Percentiles rank a stretch among this genome's conserved stretches.
Evolutionary conservation across 257 asterid species (phyloP).

Genomic region (Penstemon barbatus): DNA sequence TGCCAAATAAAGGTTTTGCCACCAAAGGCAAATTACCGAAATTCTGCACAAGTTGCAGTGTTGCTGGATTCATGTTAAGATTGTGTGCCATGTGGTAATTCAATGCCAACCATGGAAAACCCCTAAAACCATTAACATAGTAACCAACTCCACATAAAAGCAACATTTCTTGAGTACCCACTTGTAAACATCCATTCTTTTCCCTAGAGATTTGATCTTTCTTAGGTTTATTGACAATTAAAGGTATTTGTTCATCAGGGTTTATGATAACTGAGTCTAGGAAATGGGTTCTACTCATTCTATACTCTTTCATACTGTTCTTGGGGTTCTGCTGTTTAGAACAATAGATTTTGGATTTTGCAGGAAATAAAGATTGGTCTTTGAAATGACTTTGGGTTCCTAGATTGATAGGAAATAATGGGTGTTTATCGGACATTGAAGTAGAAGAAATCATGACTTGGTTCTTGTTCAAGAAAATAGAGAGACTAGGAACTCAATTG

Average conservation of each 20-base stretch:
- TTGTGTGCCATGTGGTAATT: slow-evolving; percentile 72
- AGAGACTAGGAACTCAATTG: background rate
- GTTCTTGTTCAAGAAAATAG: background rate
- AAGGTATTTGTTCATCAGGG: background rate
- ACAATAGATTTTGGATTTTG: background rate
- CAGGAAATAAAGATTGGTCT: background rate
- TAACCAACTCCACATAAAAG: slow-evolving; percentile 80
- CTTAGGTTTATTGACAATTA: background rate
- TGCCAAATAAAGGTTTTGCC: slow-evolving; percentile 87
- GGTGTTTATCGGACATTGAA: background rate
- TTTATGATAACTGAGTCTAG: background rate
- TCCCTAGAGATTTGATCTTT: background rate
- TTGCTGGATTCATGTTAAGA: slow-evolving; percentile 69
- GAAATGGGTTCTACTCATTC: background rate
- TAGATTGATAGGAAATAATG: background rate
- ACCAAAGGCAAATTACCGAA: slow-evolving; percentile 73
- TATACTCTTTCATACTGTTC: background rate
- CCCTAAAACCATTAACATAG: slow-evolving; percentile 87
- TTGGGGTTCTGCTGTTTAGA: background rate
- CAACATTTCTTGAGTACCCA: slow-evolving; percentile 55
- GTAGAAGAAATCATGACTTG: background rate
- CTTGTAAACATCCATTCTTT: slow-evolving; percentile 21
- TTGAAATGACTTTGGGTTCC: background rate
- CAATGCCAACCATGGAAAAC: slow-evolving; percentile 88
- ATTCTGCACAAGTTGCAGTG: slow-evolving; percentile 78